Evolutionary conservation across 768 basidiomycete species (phyloP), one percentile per base, ranked within the genome.

Genomic region (Pleurotus tuoliensis): DNA sequence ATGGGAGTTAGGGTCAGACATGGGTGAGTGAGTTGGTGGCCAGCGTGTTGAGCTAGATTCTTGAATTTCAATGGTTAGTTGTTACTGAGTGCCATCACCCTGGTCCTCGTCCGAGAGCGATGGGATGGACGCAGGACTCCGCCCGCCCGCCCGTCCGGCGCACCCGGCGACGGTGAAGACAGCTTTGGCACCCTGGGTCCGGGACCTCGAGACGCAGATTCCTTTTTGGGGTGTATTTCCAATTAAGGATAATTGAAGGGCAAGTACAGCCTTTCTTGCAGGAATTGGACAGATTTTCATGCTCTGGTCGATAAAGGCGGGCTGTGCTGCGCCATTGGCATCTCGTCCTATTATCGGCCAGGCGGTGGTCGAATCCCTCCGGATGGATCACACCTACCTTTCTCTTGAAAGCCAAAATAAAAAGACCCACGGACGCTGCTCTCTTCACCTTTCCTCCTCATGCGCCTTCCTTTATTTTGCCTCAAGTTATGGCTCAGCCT

Each of bases 341-440:
- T 41, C 20, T 39, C 22, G 34, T 30, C 13, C 18, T 38, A 47
- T 47, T 47, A 47, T 53, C 39, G 51, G 34, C 37, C 51, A 56
- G 38, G 57, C 77, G 75, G 76, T 62, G 69, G 74, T 75, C 68
- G 68, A 73, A 70, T 69, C 70, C 73, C 66, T 67, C 77, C 77
- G 77, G 69, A 71, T 69, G 72, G 71, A 74, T 64, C 75, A 76
- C 75, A 76, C 48, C 48, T 27, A 25, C 20, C 30, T 34, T 34
- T 34, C 46, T 15, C 20, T 15, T 15, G 46, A 25, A 27, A n/a
- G 12, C 34, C 18, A 53, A 24, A 41, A 53, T 27, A 27, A 24
- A 39, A 20, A 53, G 51, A 16, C 51, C 39, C 51, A 40, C 51
- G 38, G 39, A 37, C 39, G 24, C 39, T 16, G n/a, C 41, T 47